A percentile compares a stretch with the other conserved stretches of the same genome.
Conservation (phyloP, 257 asterid genomes). For the Solanum virginianum region DNA sequence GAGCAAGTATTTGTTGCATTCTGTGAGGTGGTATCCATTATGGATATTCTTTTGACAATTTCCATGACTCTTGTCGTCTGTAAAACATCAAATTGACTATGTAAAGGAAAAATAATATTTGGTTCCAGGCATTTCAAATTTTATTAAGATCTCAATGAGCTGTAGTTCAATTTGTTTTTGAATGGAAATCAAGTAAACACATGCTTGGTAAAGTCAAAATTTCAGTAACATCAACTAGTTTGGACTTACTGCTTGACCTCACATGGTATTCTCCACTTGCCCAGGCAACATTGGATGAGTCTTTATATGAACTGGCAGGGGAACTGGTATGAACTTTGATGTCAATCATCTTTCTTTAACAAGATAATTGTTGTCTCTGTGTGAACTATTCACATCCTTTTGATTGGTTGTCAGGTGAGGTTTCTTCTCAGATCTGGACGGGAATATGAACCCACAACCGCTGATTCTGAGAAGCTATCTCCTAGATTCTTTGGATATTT, state of each 20-base stretch:
- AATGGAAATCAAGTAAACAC: not conserved
- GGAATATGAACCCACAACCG: conserved; percentile 64
- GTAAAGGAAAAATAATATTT: not conserved
- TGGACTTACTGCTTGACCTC: not conserved
- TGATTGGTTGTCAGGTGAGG: conserved; percentile 55
- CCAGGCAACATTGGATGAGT: conserved; percentile 94
- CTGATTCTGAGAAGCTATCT: conserved; percentile 64
- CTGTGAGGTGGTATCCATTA: not conserved
- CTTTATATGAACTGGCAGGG: conserved; percentile 94
- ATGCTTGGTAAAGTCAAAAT: not conserved
- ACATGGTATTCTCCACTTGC: conserved; percentile 11
- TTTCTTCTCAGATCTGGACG: conserved; percentile 96
- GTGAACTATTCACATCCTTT: not conserved
- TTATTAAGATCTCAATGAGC: not conserved
- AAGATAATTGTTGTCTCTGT: not conserved
- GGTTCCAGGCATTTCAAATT: not conserved
- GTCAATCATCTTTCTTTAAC: conserved; percentile 1
- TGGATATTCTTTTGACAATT: not conserved
- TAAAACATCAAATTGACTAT: not conserved
- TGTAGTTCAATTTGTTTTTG: not conserved
- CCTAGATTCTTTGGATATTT: conserved; percentile 86
- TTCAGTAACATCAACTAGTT: not conserved
- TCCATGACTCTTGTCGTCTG: not conserved
- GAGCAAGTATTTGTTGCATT: not conserved
- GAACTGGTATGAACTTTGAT: conserved; percentile 65